phyloP scores from a whole-genome alignment of 257 asterid species.

The Henckelia pumila region DNA sequence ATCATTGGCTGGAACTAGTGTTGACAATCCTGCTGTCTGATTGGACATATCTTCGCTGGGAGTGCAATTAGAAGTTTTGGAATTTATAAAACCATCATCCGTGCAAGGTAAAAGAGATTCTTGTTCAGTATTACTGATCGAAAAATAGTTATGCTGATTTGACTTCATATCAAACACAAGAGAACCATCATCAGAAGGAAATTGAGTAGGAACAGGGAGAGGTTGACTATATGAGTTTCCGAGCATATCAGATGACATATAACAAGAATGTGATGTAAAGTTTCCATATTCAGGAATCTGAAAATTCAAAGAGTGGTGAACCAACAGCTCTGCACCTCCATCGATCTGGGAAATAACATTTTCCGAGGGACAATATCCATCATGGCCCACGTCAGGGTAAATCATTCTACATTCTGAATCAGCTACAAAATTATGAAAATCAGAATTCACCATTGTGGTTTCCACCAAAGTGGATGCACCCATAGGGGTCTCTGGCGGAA shows the following conservation, averaged over 20 bases:
- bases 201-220: slow-evolving; percentile 34
- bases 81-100: slow-evolving; percentile 36
- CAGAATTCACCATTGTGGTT: slow-evolving; percentile 44
- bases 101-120: slow-evolving; percentile 33
- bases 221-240: slow-evolving; percentile 46
- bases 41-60: slow-evolving; percentile 33
- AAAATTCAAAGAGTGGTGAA: slow-evolving; percentile 43
- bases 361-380: slow-evolving; percentile 41
- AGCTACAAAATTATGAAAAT: slow-evolving; percentile 34
- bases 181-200: slow-evolving; percentile 37
- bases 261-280: slow-evolving; percentile 42
- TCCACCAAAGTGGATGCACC: slow-evolving; percentile 38
- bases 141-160: slow-evolving; percentile 41
- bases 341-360: slow-evolving; percentile 32
- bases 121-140: slow-evolving; percentile 36
- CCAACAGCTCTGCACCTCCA: slow-evolving; percentile 37
- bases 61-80: slow-evolving; percentile 37
- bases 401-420: slow-evolving; percentile 34
- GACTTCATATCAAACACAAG: slow-evolving; percentile 37
- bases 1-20: slow-evolving; percentile 54
- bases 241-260: slow-evolving; percentile 36
- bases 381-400: slow-evolving; percentile 40
- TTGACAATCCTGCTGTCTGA: slow-evolving; percentile 40
- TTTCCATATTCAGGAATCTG: slow-evolving; percentile 48
- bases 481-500: slow-evolving; percentile 38